These are phyloP conservation scores for Populus trichocarpa DNA, from an alignment of 441 rosid species.

Conservation along the genomic window DNA sequence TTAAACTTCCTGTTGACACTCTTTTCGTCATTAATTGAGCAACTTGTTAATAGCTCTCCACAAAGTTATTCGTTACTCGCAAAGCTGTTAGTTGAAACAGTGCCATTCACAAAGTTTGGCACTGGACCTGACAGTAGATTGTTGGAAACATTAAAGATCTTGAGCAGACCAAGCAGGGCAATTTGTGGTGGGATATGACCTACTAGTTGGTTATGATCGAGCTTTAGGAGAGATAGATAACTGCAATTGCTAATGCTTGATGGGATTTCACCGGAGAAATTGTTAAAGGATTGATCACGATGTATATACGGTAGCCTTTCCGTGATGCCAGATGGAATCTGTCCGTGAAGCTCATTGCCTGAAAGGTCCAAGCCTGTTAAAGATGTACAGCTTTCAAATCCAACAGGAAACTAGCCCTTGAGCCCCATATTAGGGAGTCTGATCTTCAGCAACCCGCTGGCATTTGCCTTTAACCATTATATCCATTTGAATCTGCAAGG, in stretches of 20 bases:
- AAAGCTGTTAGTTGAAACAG: slow-evolving; percentile 1
- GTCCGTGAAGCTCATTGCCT: slow-evolving; percentile 6
- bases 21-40: too few relatives aligned
- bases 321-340: slow-evolving; percentile 25
- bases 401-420: neutral
- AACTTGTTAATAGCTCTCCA: slow-evolving; percentile 4
- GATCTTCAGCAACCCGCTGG: neutral
- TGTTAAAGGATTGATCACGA: neutral
- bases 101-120: slow-evolving; percentile 10
- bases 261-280: too few relatives aligned
- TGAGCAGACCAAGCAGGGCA: slow-evolving; percentile 10
- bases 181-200: slow-evolving; percentile 33
- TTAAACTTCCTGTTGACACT: too few relatives aligned
- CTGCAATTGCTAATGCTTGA: too few relatives aligned
- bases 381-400: neutral
- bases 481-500: too few relatives aligned
- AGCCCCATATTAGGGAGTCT: neutral
- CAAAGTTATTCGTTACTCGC: neutral
- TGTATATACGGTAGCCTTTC: neutral
- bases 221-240: too few relatives aligned
- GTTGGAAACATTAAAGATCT: slow-evolving; percentile 30
- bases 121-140: slow-evolving; percentile 36
- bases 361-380: neutral
- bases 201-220: neutral
- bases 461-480: too few relatives aligned